A percentile compares a stretch with the other conserved stretches of the same genome.
phyloP scores from a whole-genome alignment of 805 yeast genomes.

The Candida maris region DNA sequence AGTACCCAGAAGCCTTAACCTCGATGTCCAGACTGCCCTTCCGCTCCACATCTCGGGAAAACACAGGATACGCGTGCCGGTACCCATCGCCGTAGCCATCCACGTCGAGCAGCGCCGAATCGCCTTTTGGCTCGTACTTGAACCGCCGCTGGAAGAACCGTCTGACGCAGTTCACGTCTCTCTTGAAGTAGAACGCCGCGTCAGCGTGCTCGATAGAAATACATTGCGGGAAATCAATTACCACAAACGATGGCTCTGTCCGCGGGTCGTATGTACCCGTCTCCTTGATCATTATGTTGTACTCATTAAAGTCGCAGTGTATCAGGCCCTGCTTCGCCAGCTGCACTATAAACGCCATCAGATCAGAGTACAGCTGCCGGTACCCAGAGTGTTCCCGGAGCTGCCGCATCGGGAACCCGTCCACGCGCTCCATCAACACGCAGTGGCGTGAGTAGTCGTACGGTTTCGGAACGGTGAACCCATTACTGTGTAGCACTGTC shows the following conservation, averaged over 20 bases:
- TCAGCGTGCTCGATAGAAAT: constrained; percentile 87
- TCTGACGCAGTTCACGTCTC: constrained; percentile 91
- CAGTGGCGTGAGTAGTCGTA: constrained; percentile 88
- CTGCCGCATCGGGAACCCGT: constrained; percentile 88
- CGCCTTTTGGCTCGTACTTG: constrained; percentile 65
- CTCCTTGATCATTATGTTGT: constrained; percentile 78
- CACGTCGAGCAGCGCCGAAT: constrained; percentile 66
- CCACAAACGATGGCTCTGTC: constrained; percentile 69
- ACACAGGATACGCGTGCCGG: constrained; percentile 72
- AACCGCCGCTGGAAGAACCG: constrained; percentile 78
- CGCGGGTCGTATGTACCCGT: constrained; percentile 48
- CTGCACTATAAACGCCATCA: constrained; percentile 83
- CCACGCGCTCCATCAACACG: constrained; percentile 86
- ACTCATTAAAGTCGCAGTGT: constrained; percentile 97
- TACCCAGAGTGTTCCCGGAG: constrained; percentile 67
- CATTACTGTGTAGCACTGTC: constrained; percentile 67
- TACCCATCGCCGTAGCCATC: constrained; percentile 83
- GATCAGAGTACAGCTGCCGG: constrained; percentile 69
- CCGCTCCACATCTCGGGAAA: constrained; percentile 71
- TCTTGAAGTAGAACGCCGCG: constrained; percentile 80
- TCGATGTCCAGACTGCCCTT: constrained; percentile 70
- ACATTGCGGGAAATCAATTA: constrained; percentile 98
- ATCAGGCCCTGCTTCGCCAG: constrained; percentile 86
- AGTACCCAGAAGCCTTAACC: constrained; percentile 88
- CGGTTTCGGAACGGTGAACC: constrained; percentile 85